A percentile compares a stretch with the other conserved stretches of the same genome.
Evolutionary conservation across 2,329 filamentous ascomycete species (phyloP).

Genomic region (Microthyrium microscopicum): DNA sequence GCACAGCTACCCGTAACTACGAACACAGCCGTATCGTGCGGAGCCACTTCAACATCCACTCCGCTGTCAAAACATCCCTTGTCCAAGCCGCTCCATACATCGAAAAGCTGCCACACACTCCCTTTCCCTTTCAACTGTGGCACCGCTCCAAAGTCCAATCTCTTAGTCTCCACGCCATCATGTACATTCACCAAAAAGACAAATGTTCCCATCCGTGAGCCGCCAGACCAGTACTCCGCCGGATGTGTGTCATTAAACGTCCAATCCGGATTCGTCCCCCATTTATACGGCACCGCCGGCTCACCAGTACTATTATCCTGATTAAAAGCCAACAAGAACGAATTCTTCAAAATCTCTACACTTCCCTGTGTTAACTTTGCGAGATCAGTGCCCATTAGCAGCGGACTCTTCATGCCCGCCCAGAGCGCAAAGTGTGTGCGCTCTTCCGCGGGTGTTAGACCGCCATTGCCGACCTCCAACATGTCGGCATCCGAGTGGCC

Average conservation of each 20-base stretch:
- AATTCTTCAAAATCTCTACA: conserved; percentile 29
- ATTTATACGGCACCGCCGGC: conserved; percentile 22
- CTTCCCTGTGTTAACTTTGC: conserved; percentile 21
- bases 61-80: conserved; percentile 19
- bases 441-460: conserved; percentile 23
- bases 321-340: conserved; percentile 31
- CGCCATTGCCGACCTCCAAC: conserved; percentile 30
- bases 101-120: conserved; percentile 23
- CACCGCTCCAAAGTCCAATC: conserved; percentile 26
- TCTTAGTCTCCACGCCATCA: conserved; percentile 18
- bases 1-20: not conserved
- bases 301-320: conserved; percentile 32
- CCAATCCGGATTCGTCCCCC: conserved; percentile 33
- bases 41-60: not conserved
- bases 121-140: conserved; percentile 20
- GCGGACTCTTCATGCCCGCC: conserved; percentile 28
- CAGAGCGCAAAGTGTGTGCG: conserved; percentile 31
- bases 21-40: not conserved
- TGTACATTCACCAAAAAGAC: conserved; percentile 31
- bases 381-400: conserved; percentile 31
- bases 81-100: conserved; percentile 37
- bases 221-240: conserved; percentile 33
- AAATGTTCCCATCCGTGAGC: conserved; percentile 25
- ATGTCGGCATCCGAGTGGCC: conserved; percentile 30
- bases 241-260: conserved; percentile 33